A percentile compares a stretch with the other conserved stretches of the same genome.
These are phyloP conservation scores for Paecilomyces dactylethromorphus DNA, from an alignment of 2,329 filamentous ascomycete species.

Conservation along the genomic window DNA sequence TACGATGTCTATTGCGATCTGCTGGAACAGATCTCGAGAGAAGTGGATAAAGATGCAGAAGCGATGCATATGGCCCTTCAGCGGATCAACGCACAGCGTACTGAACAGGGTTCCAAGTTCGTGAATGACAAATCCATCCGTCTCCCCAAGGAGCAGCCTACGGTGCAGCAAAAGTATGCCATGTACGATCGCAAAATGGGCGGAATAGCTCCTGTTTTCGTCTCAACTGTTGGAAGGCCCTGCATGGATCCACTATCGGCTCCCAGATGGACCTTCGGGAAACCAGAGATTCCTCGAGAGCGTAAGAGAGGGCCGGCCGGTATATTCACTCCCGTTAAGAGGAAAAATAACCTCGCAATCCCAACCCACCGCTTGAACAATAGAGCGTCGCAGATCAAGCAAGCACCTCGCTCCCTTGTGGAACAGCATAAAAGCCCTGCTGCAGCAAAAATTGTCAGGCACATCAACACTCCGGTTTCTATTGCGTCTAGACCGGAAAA, in stretches of 20 bases:
- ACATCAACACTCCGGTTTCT: background rate
- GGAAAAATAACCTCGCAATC: slow-evolving; percentile 28
- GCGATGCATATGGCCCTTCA: slow-evolving; percentile 52
- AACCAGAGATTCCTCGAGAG: slow-evolving; percentile 15
- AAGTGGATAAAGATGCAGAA: slow-evolving; percentile 53
- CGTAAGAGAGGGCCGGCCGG: slow-evolving; percentile 28
- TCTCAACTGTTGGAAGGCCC: slow-evolving; percentile 4
- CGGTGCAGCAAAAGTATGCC: slow-evolving; percentile 22
- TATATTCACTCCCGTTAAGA: slow-evolving; percentile 16
- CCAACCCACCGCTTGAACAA: slow-evolving; percentile 37
- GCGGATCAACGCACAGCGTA: slow-evolving; percentile 52
- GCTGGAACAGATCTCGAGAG: slow-evolving; percentile 51
- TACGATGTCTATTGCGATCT: slow-evolving; percentile 70
- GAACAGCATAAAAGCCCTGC: slow-evolving; percentile 31
- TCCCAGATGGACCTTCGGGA: slow-evolving; percentile 17
- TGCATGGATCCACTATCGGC: background rate
- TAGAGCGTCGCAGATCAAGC: slow-evolving; percentile 29
- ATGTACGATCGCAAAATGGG: slow-evolving; percentile 26
- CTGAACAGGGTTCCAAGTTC: slow-evolving; percentile 52
- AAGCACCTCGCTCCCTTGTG: slow-evolving; percentile 35
- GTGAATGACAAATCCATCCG: slow-evolving; percentile 31
- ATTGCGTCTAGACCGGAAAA: background rate
- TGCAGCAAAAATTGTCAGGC: slow-evolving; percentile 6
- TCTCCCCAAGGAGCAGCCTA: slow-evolving; percentile 24
- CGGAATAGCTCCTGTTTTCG: slow-evolving; percentile 18